Percentiles rank a stretch among this genome's conserved stretches.
Evolutionary conservation across 2,329 filamentous ascomycete genomes (phyloP).

Genomic region (Exophiala oligosperma): DNA sequence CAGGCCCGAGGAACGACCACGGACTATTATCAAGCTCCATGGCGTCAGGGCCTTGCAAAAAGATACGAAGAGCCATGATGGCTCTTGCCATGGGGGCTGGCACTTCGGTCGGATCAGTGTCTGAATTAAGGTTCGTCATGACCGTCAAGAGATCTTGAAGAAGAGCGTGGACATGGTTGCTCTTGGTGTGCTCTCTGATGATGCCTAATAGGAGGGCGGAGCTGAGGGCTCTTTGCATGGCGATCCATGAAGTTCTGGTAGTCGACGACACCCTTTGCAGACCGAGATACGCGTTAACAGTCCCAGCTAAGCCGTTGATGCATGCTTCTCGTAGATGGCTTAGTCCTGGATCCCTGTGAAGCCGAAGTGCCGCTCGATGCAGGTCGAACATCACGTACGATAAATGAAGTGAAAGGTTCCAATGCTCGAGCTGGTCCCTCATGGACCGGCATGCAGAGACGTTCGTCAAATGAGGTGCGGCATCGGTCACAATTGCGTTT

Average conservation of each 20-base stretch:
- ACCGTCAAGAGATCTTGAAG: not conserved
- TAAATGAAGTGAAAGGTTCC: not conserved
- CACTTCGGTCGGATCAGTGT: not conserved
- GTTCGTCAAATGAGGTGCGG: not conserved
- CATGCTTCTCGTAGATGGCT: not conserved
- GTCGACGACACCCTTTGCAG: not conserved
- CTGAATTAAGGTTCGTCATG: not conserved
- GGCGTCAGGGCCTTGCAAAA: not conserved
- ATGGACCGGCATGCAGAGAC: not conserved
- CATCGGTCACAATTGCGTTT: not conserved
- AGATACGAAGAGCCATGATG: not conserved
- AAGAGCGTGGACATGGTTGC: not conserved
- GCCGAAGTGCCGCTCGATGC: not conserved
- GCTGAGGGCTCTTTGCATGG: not conserved
- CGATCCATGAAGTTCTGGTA: constrained; percentile 1
- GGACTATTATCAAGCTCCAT: not conserved
- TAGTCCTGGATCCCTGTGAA: not conserved
- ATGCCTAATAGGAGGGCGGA: constrained; percentile 3
- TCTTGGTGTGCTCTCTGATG: not conserved
- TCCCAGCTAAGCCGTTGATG: not conserved
- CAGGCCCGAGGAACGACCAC: not conserved
- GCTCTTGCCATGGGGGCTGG: constrained; percentile 1
- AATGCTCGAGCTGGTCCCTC: not conserved
- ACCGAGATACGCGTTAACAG: not conserved
- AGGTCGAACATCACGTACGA: not conserved